Conservation (phyloP, 805 yeast species). For the Starmera dryadoides region DNA sequence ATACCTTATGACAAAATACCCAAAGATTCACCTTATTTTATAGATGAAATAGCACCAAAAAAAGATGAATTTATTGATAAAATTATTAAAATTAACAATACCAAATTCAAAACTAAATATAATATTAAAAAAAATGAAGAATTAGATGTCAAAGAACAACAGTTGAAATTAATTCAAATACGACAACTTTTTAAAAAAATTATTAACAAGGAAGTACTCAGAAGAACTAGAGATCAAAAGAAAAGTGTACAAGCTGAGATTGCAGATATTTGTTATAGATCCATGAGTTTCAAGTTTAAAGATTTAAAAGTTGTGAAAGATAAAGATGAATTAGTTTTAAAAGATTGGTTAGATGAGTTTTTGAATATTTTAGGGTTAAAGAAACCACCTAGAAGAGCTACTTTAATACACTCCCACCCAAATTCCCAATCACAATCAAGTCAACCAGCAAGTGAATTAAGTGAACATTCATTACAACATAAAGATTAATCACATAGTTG, state of each 20-base stretch:
- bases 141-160: slow-evolving; percentile 11
- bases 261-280: slow-evolving; percentile 17
- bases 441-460: no score
- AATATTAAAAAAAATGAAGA: slow-evolving; percentile 6
- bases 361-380: slow-evolving; percentile 8
- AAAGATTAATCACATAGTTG: no score
- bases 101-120: slow-evolving; percentile 8
- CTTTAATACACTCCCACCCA: no score
- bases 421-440: no score
- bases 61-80: slow-evolving; percentile 19
- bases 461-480: no score
- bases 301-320: slow-evolving; percentile 4
- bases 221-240: slow-evolving; percentile 6
- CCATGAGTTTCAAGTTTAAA: slow-evolving; percentile 15
- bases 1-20: neutral
- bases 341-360: slow-evolving; percentile 13
- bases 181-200: slow-evolving; percentile 12
- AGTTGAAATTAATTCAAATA: slow-evolving; percentile 6
- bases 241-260: slow-evolving; percentile 14
- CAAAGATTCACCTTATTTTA: slow-evolving; percentile 5
- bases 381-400: neutral
- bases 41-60: slow-evolving; percentile 12
- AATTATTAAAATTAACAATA: neutral
- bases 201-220: slow-evolving; percentile 10
- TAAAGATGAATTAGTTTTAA: slow-evolving; percentile 6